Percentiles rank a stretch among this genome's conserved stretches.
Evolutionary conservation across 192 early-diverging fungal genomes (phyloP).

Genomic region (Coemansia sp.): DNA sequence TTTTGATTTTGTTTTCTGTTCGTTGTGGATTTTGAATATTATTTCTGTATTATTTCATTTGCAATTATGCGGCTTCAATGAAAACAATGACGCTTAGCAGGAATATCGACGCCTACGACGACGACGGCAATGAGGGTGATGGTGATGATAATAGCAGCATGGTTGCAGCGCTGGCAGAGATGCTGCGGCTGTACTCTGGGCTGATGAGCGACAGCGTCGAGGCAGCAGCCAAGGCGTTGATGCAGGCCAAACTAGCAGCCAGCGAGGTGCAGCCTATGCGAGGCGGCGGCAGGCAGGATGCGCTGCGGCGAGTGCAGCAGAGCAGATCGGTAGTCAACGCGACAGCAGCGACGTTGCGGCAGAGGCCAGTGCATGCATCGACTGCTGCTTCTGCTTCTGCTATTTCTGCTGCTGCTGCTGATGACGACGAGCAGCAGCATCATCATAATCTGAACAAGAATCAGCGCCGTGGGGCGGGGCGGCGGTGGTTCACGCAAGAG

Average conservation of each 20-base stretch:
- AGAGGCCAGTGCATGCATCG: neutral
- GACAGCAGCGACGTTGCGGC: neutral
- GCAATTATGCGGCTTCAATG: neutral
- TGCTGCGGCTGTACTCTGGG: conserved; percentile 46
- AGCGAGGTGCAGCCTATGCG: conserved; percentile 12
- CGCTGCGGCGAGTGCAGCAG: conserved; percentile 36
- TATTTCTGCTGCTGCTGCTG: no score
- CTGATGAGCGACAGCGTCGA: conserved; percentile 39
- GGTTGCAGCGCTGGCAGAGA: conserved; percentile 25
- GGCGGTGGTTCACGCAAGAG: conserved; percentile 46
- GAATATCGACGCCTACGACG: neutral
- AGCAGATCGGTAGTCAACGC: conserved; percentile 14
- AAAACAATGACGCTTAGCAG: conserved; percentile 2
- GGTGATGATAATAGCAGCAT: no score
- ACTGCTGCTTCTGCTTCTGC: no score
- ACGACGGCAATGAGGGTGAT: neutral
- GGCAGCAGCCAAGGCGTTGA: conserved; percentile 41
- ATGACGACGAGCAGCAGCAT: neutral
- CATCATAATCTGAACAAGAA: neutral
- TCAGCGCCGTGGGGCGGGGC: neutral
- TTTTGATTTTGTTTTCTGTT: no score
- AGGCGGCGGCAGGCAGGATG: conserved; percentile 3
- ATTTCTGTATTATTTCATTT: neutral
- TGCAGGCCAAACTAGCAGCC: conserved; percentile 43
- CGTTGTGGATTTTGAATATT: neutral